phyloP scores from a whole-genome alignment of 1,284 basidiomycete species.

The Ceratobasidium sp. region DNA sequence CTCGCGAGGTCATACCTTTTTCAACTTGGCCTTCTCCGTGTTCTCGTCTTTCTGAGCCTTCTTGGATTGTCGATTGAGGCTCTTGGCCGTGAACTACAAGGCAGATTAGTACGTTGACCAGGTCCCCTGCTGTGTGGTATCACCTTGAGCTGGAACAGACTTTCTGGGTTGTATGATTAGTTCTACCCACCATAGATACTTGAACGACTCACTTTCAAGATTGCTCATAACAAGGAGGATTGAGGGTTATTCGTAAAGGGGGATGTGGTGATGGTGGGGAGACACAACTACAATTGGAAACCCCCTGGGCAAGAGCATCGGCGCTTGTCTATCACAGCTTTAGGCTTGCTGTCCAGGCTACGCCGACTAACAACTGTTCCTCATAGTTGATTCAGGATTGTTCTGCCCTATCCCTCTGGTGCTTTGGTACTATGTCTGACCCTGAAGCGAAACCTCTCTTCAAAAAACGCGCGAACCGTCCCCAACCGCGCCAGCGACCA shows the following conservation, averaged over 20 bases:
- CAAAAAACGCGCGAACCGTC: slow-evolving; percentile 34
- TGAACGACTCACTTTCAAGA: slow-evolving; percentile 76
- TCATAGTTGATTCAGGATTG: neutral
- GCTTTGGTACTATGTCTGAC: slow-evolving; percentile 13
- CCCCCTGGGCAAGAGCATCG: slow-evolving; percentile 6
- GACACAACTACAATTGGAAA: slow-evolving; percentile 20
- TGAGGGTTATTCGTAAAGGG: neutral
- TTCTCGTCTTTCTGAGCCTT: slow-evolving; percentile 94
- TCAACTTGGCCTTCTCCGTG: slow-evolving; percentile 83
- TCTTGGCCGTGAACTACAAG: slow-evolving; percentile 91
- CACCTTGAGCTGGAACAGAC: slow-evolving; percentile 94
- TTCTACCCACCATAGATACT: neutral
- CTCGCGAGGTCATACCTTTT: slow-evolving; percentile 70
- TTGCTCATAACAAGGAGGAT: slow-evolving; percentile 69
- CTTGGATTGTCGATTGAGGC: slow-evolving; percentile 88
- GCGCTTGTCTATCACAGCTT: slow-evolving; percentile 15
- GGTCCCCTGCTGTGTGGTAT: slow-evolving; percentile 24
- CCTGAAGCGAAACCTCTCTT: slow-evolving; percentile 20
- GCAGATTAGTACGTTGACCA: slow-evolving; percentile 15
- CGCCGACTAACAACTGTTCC: neutral
- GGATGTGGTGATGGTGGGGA: neutral
- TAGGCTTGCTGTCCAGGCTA: neutral
- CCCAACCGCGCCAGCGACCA: slow-evolving; percentile 25
- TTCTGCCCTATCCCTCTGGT: neutral
- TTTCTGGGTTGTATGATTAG: slow-evolving; percentile 63